phyloP scores from a whole-genome alignment of 2,329 filamentous ascomycete species.

The Xylariomycetidae sp. region DNA sequence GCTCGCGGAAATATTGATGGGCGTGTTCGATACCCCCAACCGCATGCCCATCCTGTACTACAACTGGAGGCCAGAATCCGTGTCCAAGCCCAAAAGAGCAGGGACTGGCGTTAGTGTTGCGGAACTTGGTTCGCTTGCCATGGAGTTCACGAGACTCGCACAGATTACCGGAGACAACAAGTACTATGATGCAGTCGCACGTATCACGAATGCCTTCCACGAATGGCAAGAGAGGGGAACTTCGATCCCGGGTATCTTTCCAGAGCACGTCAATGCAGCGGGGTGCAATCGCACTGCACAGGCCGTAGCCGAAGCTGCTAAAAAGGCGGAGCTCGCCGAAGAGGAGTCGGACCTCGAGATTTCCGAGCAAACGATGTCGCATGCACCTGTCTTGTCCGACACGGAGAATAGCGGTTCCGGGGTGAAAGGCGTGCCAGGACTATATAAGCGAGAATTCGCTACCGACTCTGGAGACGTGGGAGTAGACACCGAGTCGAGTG shows the following conservation, averaged over 20 bases:
- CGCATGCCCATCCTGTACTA: constrained; percentile 84
- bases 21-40: constrained; percentile 80
- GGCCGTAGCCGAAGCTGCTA: constrained; percentile 29
- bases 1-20: constrained; percentile 64
- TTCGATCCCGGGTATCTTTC: constrained; percentile 72
- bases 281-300: constrained; percentile 62
- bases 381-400: neutral
- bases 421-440: neutral
- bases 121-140: constrained; percentile 72
- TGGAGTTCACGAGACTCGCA: constrained; percentile 86
- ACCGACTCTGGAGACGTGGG: no score
- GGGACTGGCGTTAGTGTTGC: constrained; percentile 49
- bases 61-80: constrained; percentile 63
- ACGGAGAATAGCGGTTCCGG: neutral
- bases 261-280: constrained; percentile 68
- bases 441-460: neutral
- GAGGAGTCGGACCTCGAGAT: constrained; percentile 3
- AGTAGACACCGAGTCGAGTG: no score
- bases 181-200: constrained; percentile 85
- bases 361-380: no score
- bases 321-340: constrained; percentile 17
- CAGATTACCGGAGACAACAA: constrained; percentile 75
- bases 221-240: constrained; percentile 66
- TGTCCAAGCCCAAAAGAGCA: constrained; percentile 59
- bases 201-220: constrained; percentile 75